phyloP scores from a whole-genome alignment of 208 protist species.

The Leishmania lainsoni region DNA sequence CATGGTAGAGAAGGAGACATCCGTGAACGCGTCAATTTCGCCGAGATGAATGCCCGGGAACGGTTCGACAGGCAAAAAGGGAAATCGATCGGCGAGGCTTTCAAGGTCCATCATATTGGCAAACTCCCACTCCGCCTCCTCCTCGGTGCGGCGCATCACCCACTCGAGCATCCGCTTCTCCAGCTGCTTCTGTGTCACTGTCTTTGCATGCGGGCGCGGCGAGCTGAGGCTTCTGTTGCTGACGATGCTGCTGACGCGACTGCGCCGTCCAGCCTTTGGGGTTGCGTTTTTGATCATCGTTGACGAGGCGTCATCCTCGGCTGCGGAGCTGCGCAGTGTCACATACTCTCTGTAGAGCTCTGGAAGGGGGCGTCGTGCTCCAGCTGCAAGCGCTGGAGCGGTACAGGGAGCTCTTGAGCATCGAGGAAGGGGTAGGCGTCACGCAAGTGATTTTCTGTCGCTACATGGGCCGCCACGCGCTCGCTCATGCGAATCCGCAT shows the following conservation, averaged over 20 bases:
- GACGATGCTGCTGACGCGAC: constrained; percentile 16
- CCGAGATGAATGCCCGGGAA: constrained; percentile 37
- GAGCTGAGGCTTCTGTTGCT: constrained; percentile 10
- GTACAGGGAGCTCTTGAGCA: constrained; percentile 33
- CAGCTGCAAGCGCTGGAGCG: constrained; percentile 46
- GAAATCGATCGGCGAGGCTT: constrained; percentile 45
- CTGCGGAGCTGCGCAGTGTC: constrained; percentile 26
- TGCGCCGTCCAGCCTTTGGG: constrained; percentile 10
- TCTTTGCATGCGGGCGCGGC: constrained; percentile 22
- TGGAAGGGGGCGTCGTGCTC: constrained; percentile 33
- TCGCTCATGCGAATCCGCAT: constrained; percentile 44
- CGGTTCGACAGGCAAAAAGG: constrained; percentile 55
- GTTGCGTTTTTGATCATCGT: background rate
- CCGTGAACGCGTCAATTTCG: constrained; percentile 36
- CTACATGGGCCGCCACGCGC: constrained; percentile 37
- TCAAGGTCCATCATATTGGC: constrained; percentile 34
- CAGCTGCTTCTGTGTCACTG: constrained; percentile 27
- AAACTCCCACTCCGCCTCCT: constrained; percentile 36
- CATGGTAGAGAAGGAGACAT: constrained; percentile 39
- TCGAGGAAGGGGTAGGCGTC: constrained; percentile 43
- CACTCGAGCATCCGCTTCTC: constrained; percentile 55
- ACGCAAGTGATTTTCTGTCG: constrained; percentile 40
- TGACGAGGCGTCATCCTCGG: constrained; percentile 15
- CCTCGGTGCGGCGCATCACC: constrained; percentile 39
- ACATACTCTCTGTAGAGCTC: constrained; percentile 33